phyloP scores from a whole-genome alignment of 1,284 basidiomycete genomes.

The Malassezia arunalokei region DNA sequence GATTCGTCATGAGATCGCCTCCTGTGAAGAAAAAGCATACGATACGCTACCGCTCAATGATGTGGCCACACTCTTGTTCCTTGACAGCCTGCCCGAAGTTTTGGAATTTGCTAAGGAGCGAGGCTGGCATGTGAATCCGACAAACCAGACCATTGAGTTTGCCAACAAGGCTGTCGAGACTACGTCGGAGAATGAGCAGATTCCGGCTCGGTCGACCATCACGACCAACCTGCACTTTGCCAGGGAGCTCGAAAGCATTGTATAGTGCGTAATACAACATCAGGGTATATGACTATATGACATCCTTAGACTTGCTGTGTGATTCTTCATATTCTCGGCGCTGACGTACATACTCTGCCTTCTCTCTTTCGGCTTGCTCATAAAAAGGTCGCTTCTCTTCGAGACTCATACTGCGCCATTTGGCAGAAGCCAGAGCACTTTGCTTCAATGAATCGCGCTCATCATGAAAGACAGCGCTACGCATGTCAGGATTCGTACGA shows the following conservation, averaged over 20 bases:
- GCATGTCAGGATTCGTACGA: conserved; percentile 34
- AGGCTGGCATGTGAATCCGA: conserved; percentile 47
- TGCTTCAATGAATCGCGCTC: conserved; percentile 89
- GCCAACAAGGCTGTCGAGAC: conserved; percentile 17
- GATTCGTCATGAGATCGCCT: conserved; percentile 86
- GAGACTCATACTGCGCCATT: conserved; percentile 81
- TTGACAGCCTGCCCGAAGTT: conserved; percentile 64
- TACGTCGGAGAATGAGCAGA: conserved; percentile 11
- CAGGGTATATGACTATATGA: too few relatives aligned
- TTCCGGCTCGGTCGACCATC: conserved; percentile 41
- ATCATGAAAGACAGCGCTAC: conserved; percentile 68
- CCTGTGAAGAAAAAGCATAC: conserved; percentile 80
- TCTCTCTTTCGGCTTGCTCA: conserved; percentile 36
- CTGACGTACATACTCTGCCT: conserved; percentile 33
- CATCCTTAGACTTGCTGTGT: not conserved
- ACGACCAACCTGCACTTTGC: conserved; percentile 40
- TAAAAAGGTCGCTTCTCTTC: conserved; percentile 57
- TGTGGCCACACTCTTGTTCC: conserved; percentile 75
- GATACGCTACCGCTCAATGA: conserved; percentile 74
- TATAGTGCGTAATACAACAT: conserved; percentile 15
- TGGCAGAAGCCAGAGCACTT: conserved; percentile 78
- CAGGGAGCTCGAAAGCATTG: conserved; percentile 44
- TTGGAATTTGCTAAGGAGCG: conserved; percentile 61
- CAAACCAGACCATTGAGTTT: conserved; percentile 44
- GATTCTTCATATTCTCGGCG: conserved; percentile 31